Evolutionary conservation across 2,329 filamentous ascomycete species (phyloP).

Genomic region (Colletotrichum theobromicola): DNA sequence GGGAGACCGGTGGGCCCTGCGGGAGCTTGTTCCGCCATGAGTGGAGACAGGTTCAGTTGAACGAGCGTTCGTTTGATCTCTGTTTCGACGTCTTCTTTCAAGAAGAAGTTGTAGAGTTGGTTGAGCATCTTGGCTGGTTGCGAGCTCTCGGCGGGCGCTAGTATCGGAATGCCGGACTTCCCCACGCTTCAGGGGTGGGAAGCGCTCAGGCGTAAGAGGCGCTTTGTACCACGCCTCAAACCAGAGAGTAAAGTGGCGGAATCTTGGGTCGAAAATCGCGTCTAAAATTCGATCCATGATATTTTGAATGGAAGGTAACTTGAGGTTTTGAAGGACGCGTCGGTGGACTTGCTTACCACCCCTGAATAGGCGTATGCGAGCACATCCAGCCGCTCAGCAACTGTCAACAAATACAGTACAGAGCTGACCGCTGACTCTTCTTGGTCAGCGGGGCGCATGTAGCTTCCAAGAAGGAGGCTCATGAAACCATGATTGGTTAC

Average conservation of each 20-base stretch:
- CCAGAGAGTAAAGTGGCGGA: background rate
- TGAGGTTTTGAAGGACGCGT: background rate
- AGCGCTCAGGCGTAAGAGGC: background rate
- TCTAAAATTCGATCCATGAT: background rate
- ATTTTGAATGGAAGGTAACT: background rate
- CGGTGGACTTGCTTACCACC: background rate
- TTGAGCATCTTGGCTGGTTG: background rate
- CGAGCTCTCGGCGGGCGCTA: background rate
- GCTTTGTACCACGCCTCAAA: background rate
- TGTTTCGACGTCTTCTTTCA: background rate
- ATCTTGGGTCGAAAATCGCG: no score
- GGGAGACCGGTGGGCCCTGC: conserved; percentile 2
- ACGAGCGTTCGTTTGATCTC: conserved; percentile 10
- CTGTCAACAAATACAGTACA: background rate
- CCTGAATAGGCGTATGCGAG: background rate
- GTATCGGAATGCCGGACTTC: conserved; percentile 9
- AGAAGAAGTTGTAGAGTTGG: background rate
- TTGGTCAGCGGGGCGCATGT: background rate
- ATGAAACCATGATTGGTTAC: fast-evolving
- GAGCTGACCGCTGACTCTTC: background rate
- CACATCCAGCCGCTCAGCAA: background rate
- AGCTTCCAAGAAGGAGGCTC: background rate
- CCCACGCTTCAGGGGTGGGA: background rate
- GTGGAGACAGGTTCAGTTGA: background rate
- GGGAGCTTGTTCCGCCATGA: background rate